Percentiles rank a stretch among this genome's conserved stretches.
Conservation (phyloP, 768 basidiomycete species). For the Cyathus striatus region DNA sequence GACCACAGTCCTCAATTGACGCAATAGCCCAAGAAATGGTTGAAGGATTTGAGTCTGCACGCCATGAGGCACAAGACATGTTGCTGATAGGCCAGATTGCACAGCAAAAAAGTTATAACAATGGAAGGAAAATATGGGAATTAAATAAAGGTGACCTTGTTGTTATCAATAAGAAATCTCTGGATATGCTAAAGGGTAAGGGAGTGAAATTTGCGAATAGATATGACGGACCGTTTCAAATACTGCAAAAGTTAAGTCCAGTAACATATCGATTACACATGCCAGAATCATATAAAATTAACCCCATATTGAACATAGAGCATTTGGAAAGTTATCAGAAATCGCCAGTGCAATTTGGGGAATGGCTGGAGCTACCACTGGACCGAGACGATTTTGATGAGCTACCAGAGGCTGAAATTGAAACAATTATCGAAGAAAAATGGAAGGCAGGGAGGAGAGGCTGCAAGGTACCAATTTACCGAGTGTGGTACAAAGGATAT, state of each 20-base stretch:
- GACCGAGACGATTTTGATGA: too few species aligned
- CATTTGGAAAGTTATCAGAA: slow-evolving; percentile 10
- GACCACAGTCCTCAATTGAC: too few species aligned
- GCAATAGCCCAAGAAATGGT: slow-evolving; percentile 1
- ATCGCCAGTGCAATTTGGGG: slow-evolving; percentile 9
- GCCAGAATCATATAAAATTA: slow-evolving; percentile 11
- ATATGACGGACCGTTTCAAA: slow-evolving; percentile 21
- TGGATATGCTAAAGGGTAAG: too few species aligned
- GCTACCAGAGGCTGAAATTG: slow-evolving; percentile 14
- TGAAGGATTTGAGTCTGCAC: slow-evolving; percentile 6
- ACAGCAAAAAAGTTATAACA: slow-evolving; percentile 13
- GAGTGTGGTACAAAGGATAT: too few species aligned
- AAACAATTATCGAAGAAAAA: slow-evolving; percentile 14
- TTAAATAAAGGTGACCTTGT: slow-evolving; percentile 27
- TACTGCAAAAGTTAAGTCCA: slow-evolving; percentile 14
- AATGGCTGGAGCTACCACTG: background rate
- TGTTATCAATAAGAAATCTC: too few species aligned
- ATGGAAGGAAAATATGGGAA: slow-evolving; percentile 6
- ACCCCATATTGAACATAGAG: slow-evolving; percentile 13
- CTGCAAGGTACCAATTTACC: too few species aligned
- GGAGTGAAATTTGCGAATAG: slow-evolving; percentile 18
- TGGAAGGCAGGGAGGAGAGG: too few species aligned
- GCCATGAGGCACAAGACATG: slow-evolving; percentile 9
- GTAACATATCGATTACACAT: slow-evolving; percentile 13
- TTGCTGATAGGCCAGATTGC: slow-evolving; percentile 6